A percentile compares a stretch with the other conserved stretches of the same genome.
phyloP scores from a whole-genome alignment of 257 asterid species.

The Henckelia pumila region DNA sequence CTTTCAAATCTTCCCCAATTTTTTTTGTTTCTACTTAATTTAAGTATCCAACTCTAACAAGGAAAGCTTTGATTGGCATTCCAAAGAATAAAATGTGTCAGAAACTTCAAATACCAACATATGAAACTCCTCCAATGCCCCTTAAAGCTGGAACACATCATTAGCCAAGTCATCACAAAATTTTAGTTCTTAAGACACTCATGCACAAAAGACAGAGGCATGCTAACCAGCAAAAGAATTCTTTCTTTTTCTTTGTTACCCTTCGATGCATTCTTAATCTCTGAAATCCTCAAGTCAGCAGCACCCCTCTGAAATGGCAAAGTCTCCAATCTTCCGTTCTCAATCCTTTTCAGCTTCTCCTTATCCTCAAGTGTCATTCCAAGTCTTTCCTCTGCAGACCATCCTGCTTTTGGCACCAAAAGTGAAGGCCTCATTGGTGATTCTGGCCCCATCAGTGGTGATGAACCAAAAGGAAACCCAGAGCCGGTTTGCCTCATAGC shows the following conservation, averaged over 20 bases:
- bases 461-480: constrained; percentile 28
- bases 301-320: constrained; percentile 35
- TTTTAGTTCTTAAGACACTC: neutral
- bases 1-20: neutral
- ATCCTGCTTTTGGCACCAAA: constrained; percentile 21
- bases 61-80: neutral
- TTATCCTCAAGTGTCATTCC: constrained; percentile 26
- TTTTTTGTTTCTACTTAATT: neutral
- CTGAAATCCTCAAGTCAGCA: constrained; percentile 30
- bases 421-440: constrained; percentile 23
- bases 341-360: constrained; percentile 28
- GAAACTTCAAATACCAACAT: neutral
- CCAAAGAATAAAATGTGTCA: too few relatives aligned
- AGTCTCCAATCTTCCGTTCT: constrained; percentile 25
- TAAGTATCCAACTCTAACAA: neutral
- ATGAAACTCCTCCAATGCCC: neutral
- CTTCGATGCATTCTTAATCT: constrained; percentile 25
- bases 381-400: constrained; percentile 36
- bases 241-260: constrained; percentile 32
- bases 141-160: neutral
- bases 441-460: constrained; percentile 24
- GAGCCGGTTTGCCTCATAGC: constrained; percentile 27
- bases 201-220: constrained; percentile 1
- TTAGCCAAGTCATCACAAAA: neutral
- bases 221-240: constrained; percentile 50